Base-by-base conservation (phyloP, 208 protist genomes). In the Acanthamoeba healyi region DNA sequence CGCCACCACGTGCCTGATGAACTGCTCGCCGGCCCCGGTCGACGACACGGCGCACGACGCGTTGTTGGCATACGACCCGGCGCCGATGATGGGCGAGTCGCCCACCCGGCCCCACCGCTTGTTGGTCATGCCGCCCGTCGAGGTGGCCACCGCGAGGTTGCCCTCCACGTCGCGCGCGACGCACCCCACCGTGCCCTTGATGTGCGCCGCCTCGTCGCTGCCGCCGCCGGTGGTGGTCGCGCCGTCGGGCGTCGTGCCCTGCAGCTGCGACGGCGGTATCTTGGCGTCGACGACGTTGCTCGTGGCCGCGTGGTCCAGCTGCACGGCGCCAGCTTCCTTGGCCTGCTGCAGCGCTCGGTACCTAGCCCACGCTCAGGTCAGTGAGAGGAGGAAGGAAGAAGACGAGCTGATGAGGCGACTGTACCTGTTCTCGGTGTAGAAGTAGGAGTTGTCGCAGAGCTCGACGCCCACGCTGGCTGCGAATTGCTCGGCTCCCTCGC, bases 41-140 rank as follows among this genome's bases (percentile, higher is more conserved):
- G 51, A 88, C 6, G 92, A 95, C 22, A 96, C 89, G 3, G 96
- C 96, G 34, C 86, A 95, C 12, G 67, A 89, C 29, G 54, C 63
- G n/a, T 95, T 94, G 93, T 95, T 95, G 17, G 95, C 95, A 63
- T 96, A 96, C 24, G 72, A 87, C 24, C 82, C 96, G 15, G 94
- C 89, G 2, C 96, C 96, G 67, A 97, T 95, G 40, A 97, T 92
- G 24, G 96, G 96, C 29, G 82, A 95, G 94, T 97, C 96, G 49
- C 96, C 96, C 17, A 97, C 65, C 58, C 96, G 94, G 17, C 96
- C 95, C 36, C 24, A 26, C 72, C 74, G 88, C 90, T 97, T 97
- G 92, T 96, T 96, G n/a, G 96, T 96, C 95, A 95, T 96, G 38
- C 96, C 96, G 58, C 96, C 96, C 17, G 96, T 97, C n/a, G 93